Evolutionary conservation across 495 filamentous ascomycete species (phyloP), one percentile per base, ranked within the genome.

Genomic region (Tricharina praecox): DNA sequence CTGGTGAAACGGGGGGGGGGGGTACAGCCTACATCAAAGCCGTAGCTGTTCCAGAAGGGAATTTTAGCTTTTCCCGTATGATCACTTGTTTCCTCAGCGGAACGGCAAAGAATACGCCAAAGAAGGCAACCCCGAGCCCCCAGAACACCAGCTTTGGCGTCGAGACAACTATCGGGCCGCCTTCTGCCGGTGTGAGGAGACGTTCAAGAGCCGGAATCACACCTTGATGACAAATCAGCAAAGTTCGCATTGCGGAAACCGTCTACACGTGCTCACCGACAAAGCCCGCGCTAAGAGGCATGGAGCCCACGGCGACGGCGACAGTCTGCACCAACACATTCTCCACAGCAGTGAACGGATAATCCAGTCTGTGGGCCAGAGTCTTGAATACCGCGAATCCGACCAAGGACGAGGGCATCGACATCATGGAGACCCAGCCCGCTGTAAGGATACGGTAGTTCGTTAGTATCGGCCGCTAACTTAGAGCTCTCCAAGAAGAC

Each of bases 271-370:
- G 10, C 45, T 8, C 39, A 48, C 45, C 90, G 7, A 97, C 88
- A 59, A 96, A 95, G 1, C 90, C 90, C 55, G 90, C 94, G 0
- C 86, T 87, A 19, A 99, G 63, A 3, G 92, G 92, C 90, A 96
- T 96, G 3, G 88, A 94, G 0, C 90, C 92, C 61, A 95, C 87
- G 19, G 82, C 79, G 8, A 88, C 87, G 0, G 92, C 90, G 33
- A 99, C 88, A 3, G 86, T 93, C 67, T 96, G 92, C 3, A 99
- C 86, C 23, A 99, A 72, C 61, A 59, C 92, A 62, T 99, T 99
- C 65, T 99, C 92, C 23, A 95, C 83, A 0, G 88, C 86, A 4
- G 81, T 82, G 56, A 96, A 96, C 2, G 87, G 85, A 45, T 78
- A 76, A 24, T 69, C 68, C 3, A 93, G 63, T 39, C 80, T 70